Evolutionary conservation across 805 yeast species (phyloP).

Genomic region (Pichia insulana): DNA sequence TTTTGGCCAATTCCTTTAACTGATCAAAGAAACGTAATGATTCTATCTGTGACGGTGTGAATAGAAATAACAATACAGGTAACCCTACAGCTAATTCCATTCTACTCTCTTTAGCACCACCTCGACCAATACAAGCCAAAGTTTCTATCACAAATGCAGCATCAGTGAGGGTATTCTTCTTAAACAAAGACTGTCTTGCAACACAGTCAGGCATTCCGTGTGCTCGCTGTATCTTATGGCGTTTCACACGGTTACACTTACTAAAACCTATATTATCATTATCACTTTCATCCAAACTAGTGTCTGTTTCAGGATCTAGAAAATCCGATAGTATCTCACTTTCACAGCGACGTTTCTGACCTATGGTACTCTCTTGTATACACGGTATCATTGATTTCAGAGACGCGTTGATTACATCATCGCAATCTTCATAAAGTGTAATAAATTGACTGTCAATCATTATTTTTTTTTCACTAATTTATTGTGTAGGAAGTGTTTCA

Average conservation of each 20-base stretch:
- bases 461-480: too few species aligned
- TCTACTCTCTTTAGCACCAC: not conserved
- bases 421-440: too few species aligned
- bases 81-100: not conserved
- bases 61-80: slow-evolving; percentile 2
- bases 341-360: too few species aligned
- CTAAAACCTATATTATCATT: too few species aligned
- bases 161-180: not conserved
- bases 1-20: not conserved
- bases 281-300: too few species aligned
- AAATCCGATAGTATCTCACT: too few species aligned
- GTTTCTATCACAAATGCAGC: not conserved
- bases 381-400: too few species aligned
- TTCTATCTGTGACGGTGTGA: slow-evolving; percentile 3
- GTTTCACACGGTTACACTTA: not conserved
- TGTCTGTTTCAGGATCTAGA: too few species aligned
- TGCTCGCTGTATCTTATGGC: not conserved
- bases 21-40: slow-evolving; percentile 1
- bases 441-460: too few species aligned
- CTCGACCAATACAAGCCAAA: not conserved
- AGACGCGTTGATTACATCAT: too few species aligned
- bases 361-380: too few species aligned
- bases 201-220: not conserved
- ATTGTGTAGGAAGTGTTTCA: too few species aligned
- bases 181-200: not conserved